Conservation (phyloP, 306 rosid genomes). For the Spatholobus suberectus region DNA sequence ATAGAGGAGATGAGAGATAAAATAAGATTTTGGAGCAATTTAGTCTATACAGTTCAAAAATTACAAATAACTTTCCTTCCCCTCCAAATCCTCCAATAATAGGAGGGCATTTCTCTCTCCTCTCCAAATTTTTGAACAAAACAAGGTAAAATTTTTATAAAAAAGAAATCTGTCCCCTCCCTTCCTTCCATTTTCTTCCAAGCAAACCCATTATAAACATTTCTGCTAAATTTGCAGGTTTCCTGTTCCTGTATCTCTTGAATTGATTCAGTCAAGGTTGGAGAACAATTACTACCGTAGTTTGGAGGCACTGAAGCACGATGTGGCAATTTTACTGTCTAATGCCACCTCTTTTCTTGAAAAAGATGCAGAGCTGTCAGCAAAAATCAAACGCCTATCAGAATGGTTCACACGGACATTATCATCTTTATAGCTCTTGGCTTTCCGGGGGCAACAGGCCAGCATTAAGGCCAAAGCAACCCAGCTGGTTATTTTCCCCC, state of each 20-base stretch:
- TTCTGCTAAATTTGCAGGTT: conserved; percentile 65
- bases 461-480: conserved; percentile 48
- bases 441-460: conserved; percentile 40
- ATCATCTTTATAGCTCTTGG: conserved; percentile 57
- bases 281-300: conserved; percentile 89
- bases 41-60: neutral
- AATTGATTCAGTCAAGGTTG: conserved; percentile 74
- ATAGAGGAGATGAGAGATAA: neutral
- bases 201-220: neutral
- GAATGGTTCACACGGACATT: conserved; percentile 81
- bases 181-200: neutral
- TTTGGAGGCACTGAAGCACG: conserved; percentile 87
- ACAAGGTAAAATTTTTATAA: neutral
- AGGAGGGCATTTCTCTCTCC: neutral
- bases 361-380: conserved; percentile 61
- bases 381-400: conserved; percentile 67
- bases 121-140: neutral
- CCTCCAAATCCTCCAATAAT: neutral
- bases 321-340: conserved; percentile 65
- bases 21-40: neutral
- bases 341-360: conserved; percentile 67
- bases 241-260: conserved; percentile 84
- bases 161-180: neutral
- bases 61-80: neutral
- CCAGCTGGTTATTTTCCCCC: conserved; percentile 44